A percentile compares a stretch with the other conserved stretches of the same genome.
These are phyloP conservation scores for Chlamydomonas sp. DNA, from an alignment of 139 green algal species.

Conservation along the genomic window DNA sequence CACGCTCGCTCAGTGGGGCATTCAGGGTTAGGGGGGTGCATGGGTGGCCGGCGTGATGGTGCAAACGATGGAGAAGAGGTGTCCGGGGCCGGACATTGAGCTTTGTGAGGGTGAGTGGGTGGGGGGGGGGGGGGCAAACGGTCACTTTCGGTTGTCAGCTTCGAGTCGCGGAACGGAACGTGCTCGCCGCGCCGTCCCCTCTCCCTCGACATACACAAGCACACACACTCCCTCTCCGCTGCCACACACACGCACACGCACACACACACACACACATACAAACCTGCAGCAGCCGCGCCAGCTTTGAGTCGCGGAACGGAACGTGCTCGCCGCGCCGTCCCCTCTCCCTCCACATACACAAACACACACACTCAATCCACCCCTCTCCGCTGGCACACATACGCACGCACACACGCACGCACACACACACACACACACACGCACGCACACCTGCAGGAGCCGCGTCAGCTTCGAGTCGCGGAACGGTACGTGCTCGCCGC, in stretches of 20 bases:
- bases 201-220: not conserved
- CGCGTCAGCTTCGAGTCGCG: conserved; percentile 85
- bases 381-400: too few species aligned
- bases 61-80: conserved; percentile 73
- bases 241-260: too few species aligned
- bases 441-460: conserved; percentile 32
- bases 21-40: too few species aligned
- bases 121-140: not conserved
- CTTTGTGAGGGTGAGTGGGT: conserved; percentile 22
- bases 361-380: conserved; percentile 2
- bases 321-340: not conserved
- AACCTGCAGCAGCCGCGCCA: conserved; percentile 62
- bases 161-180: conserved; percentile 58
- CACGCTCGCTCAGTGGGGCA: conserved; percentile 53
- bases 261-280: conserved; percentile 17
- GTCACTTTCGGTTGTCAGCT: conserved; percentile 40
- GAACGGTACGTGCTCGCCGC: conserved; percentile 12
- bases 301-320: conserved; percentile 67
- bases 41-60: conserved; percentile 78
- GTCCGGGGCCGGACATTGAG: conserved; percentile 56
- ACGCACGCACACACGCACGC: too few species aligned
- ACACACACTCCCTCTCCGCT: not conserved
- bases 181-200: not conserved
- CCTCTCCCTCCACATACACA: not conserved
- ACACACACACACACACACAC: conserved; percentile 24